Base-by-base conservation (phyloP, 148 eudicot genomes). In the Persicaria maculosa region DNA sequence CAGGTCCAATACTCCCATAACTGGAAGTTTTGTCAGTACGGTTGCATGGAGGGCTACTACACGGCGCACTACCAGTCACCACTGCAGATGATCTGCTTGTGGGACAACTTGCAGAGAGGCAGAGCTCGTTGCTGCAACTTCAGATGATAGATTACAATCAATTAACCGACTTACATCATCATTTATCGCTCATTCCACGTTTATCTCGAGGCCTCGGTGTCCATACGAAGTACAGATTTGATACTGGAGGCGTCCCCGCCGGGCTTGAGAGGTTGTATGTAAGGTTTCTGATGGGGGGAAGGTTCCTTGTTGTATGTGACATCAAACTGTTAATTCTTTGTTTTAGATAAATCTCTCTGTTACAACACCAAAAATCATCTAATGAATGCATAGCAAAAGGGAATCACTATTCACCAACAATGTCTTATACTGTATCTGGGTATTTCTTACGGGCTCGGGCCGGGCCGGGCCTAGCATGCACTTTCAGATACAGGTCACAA, bases 51-150 rank as follows among this genome's bases (percentile, higher is more conserved):
- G 44, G 85, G 88, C 74, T 94, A 94, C 76, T 90, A 83, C 79
- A 94, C 98, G 0, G 98, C 98, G 17, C 98, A 94, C 80, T 94
- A 94, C 79, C 97, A 94, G 80, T 94, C 98, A 44, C 98, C 98
- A 4, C 78, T 93, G 53, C 98, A 94, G 76, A 94, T 94, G 96
- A 73, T 90, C 14, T 94, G 97, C 76, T 76, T 94, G 31, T 91
- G 98, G 98, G 85, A 83, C 77, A 89, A 94, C 80, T 76, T 94
- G 76, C 80, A 77, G 17, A 81, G 88, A 78, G 96, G 97, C 44
- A 90, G 84, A 17, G 83, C 96, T 71, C 87, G 59, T 17, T 94
- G 98, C 85, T 94, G 96, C 84, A 91, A 94, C 77, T 88, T 87
- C 79, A 71, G 89, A 80, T 79, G 84, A 82, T 15, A 57, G 9